Conservation (phyloP, 2,329 filamentous ascomycete species). For the Ophiostoma quercus region DNA sequence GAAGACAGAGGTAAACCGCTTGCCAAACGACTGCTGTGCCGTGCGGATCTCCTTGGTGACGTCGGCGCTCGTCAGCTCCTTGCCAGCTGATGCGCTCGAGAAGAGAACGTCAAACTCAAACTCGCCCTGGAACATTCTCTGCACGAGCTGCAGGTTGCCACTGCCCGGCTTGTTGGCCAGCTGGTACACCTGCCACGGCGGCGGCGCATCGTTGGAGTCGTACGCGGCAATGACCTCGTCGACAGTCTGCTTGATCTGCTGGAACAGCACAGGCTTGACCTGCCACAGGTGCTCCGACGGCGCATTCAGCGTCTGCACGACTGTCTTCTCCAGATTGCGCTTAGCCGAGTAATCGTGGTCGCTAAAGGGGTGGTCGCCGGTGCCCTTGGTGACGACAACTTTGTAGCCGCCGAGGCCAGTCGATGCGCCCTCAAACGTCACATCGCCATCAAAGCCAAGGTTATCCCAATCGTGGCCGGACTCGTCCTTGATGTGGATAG, state of each 20-base stretch:
- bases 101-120: conserved; percentile 95
- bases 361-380: conserved; percentile 56
- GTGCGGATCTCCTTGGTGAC: conserved; percentile 65
- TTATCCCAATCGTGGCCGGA: conserved; percentile 37
- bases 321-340: conserved; percentile 69
- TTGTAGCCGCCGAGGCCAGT: conserved; percentile 72
- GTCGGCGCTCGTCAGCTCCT: conserved; percentile 53
- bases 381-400: conserved; percentile 68
- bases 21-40: conserved; percentile 62
- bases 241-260: conserved; percentile 48
- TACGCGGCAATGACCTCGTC: conserved; percentile 46
- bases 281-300: conserved; percentile 75
- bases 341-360: conserved; percentile 63
- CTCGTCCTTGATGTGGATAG: conserved; percentile 54
- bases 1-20: conserved; percentile 69
- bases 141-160: conserved; percentile 81
- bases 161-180: conserved; percentile 61
- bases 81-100: conserved; percentile 65
- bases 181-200: conserved; percentile 80
- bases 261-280: conserved; percentile 58
- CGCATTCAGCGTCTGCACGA: conserved; percentile 66
- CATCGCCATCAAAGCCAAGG: conserved; percentile 50
- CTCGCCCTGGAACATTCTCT: conserved; percentile 83
- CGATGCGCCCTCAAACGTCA: conserved; percentile 66
- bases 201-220: conserved; percentile 61